Conservation (phyloP, 2,329 filamentous ascomycete genomes). For the Penicillium sp. region DNA sequence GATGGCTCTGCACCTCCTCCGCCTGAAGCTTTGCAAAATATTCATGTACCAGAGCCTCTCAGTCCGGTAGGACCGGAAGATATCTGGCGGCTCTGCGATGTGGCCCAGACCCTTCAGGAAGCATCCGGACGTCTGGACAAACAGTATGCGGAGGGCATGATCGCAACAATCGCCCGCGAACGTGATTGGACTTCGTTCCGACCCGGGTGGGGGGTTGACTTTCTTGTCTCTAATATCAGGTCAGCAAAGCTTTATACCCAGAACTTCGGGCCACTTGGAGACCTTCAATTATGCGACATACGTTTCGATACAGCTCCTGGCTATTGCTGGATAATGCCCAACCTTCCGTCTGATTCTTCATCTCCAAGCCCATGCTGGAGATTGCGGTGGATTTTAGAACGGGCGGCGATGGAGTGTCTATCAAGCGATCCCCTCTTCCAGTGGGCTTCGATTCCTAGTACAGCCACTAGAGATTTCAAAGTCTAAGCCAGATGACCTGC, state of each 20-base stretch:
- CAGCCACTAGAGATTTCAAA: too few species aligned
- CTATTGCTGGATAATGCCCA: not conserved
- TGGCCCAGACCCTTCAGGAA: not conserved
- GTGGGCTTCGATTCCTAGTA: not conserved
- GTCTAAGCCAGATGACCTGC: not conserved
- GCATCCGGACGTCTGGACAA: not conserved
- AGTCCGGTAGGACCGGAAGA: not conserved
- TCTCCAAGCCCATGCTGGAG: not conserved
- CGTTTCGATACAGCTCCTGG: not conserved
- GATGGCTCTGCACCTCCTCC: not conserved
- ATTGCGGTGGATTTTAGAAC: not conserved
- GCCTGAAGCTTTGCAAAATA: not conserved
- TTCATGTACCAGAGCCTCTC: not conserved
- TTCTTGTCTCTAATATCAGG: not conserved
- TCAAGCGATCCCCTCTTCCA: not conserved
- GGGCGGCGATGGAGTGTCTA: not conserved
- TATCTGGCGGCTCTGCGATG: not conserved
- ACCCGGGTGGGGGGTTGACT: not conserved
- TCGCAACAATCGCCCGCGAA: not conserved
- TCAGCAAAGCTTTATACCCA: not conserved
- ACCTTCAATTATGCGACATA: not conserved
- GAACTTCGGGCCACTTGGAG: not conserved
- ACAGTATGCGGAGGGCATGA: not conserved
- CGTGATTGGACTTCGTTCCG: not conserved
- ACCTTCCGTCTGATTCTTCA: not conserved